phyloP scores from a whole-genome alignment of 148 eudicot genomes.

The Agrostemma githago region DNA sequence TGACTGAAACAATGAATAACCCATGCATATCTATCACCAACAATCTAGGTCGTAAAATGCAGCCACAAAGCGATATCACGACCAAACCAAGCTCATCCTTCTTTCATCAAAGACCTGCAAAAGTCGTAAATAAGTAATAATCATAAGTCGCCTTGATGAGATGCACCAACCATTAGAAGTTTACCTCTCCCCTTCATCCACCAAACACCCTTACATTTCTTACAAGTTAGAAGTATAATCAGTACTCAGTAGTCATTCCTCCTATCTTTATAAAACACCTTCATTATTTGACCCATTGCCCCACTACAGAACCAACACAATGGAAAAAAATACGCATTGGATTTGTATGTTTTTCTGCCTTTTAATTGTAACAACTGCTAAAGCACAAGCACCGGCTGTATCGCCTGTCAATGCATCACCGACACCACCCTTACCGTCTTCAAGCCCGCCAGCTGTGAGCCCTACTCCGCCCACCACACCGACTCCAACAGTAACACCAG shows the following conservation, averaged over 20 bases:
- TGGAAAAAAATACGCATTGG: conserved; percentile 32
- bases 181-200: conserved; percentile 41
- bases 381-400: conserved; percentile 64
- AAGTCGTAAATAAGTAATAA: not conserved
- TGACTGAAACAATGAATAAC: too few species aligned
- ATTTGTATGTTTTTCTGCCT: conserved; percentile 30
- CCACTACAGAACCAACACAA: conserved; percentile 18
- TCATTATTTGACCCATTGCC: not conserved
- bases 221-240: not conserved
- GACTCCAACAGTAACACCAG: conserved; percentile 22
- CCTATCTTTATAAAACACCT: conserved; percentile 13
- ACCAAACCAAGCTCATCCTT: too few species aligned
- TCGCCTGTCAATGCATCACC: conserved; percentile 44
- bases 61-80: too few species aligned
- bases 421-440: conserved; percentile 36
- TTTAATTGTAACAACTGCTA: conserved; percentile 32
- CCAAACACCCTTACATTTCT: conserved; percentile 37
- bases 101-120: not conserved
- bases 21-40: too few species aligned
- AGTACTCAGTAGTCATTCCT: not conserved
- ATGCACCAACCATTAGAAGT: conserved; percentile 36
- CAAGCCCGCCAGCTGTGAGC: conserved; percentile 31
- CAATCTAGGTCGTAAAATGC: not conserved
- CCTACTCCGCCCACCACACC: conserved; percentile 24
- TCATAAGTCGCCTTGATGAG: conserved; percentile 29